Conservation (phyloP, 2,329 filamentous ascomycete genomes). For the Curvularia verruculosa region DNA sequence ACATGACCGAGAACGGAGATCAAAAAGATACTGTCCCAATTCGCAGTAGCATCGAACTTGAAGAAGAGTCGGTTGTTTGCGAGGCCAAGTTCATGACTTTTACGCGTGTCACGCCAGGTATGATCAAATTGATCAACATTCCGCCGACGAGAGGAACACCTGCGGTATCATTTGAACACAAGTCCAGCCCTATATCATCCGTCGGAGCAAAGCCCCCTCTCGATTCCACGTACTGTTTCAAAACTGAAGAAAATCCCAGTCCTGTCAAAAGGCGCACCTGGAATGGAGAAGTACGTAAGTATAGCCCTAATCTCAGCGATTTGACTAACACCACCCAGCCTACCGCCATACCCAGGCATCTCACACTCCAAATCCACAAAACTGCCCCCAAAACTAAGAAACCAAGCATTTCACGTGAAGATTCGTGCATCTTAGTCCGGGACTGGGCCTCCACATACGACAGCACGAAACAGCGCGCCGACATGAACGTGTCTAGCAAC, state of each 20-base stretch:
- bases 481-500: slow-evolving; percentile 28
- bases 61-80: slow-evolving; percentile 29
- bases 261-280: slow-evolving; percentile 7
- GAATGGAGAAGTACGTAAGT: slow-evolving; percentile 10
- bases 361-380: slow-evolving; percentile 1
- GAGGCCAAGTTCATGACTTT: slow-evolving; percentile 18
- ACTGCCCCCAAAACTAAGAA: slow-evolving; percentile 14
- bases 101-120: slow-evolving; percentile 21
- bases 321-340: slow-evolving; percentile 5
- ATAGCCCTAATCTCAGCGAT: background rate
- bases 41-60: slow-evolving; percentile 26
- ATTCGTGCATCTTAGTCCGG: slow-evolving; percentile 19
- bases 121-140: slow-evolving; percentile 32
- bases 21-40: slow-evolving; percentile 19
- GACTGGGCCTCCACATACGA: slow-evolving; percentile 29
- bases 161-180: background rate
- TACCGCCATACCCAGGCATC: background rate
- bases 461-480: slow-evolving; percentile 22
- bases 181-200: background rate
- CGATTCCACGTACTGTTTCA: slow-evolving; percentile 3
- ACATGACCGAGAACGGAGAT: slow-evolving; percentile 11
- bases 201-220: background rate
- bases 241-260: slow-evolving; percentile 4
- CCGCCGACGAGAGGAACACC: slow-evolving; percentile 19
- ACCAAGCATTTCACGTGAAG: slow-evolving; percentile 17